These are phyloP conservation scores for Achaetomiella virescens DNA, from an alignment of 495 filamentous ascomycete genomes.

Conservation along the genomic window DNA sequence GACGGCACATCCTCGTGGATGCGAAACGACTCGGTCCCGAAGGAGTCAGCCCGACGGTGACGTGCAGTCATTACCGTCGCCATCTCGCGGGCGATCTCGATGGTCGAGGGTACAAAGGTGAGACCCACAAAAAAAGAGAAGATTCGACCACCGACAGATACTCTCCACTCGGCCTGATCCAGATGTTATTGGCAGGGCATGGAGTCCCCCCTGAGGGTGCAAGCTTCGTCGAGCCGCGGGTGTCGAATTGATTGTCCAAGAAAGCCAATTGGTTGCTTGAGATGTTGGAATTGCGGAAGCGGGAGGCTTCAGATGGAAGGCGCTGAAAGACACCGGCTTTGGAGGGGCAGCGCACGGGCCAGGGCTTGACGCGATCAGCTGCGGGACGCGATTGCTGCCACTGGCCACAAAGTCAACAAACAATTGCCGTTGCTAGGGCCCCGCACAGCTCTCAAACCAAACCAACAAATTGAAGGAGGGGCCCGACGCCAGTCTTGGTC, in stretches of 20 bases:
- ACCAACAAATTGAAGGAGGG: conserved; percentile 15
- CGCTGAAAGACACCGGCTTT: not conserved
- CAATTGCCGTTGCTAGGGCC: conserved; percentile 42
- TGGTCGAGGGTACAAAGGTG: not conserved
- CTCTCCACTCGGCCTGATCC: not conserved
- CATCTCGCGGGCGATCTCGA: conserved; percentile 15
- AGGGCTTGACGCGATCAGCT: conserved; percentile 17
- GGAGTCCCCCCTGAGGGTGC: not conserved
- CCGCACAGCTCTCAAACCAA: conserved; percentile 8
- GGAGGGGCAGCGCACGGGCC: conserved; percentile 24
- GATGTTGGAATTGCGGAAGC: not conserved
- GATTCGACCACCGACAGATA: not conserved
- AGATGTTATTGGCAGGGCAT: conserved; percentile 14
- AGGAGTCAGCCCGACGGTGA: conserved; percentile 25
- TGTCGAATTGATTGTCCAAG: not conserved
- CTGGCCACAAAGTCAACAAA: conserved; percentile 30
- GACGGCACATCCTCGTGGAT: conserved; percentile 38
- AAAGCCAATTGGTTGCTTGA: not conserved
- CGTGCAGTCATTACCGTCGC: conserved; percentile 13
- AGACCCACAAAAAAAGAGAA: conserved; percentile 3
- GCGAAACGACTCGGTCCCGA: conserved; percentile 32
- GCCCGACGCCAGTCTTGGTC: not conserved
- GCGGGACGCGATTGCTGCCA: conserved; percentile 10
- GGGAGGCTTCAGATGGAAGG: not conserved
- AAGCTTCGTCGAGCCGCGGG: not conserved